Percentiles rank a stretch among this genome's conserved stretches.
Evolutionary conservation across 1,139 yeast genomes (phyloP).

Genomic region (Hyphopichia khmerensis): DNA sequence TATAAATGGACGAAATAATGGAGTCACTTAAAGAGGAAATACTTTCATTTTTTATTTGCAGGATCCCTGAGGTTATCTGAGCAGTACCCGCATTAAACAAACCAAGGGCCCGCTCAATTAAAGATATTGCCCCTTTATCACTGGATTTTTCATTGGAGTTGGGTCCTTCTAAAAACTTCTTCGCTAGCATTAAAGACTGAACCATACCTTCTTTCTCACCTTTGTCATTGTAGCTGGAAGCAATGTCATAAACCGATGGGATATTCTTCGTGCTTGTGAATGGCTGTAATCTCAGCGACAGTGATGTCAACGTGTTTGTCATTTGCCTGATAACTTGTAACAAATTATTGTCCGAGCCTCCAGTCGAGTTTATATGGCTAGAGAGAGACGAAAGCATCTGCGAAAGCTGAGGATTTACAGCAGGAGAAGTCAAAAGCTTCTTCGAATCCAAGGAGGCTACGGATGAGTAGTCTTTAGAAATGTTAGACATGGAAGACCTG

Average conservation of each 20-base stretch:
- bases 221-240: slow-evolving; percentile 23
- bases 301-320: slow-evolving; percentile 37
- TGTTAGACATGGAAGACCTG: slow-evolving; percentile 36
- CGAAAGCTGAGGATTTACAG: slow-evolving; percentile 29
- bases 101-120: slow-evolving; percentile 27
- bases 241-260: slow-evolving; percentile 20
- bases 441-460: slow-evolving; percentile 22
- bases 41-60: slow-evolving; percentile 14
- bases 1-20: slow-evolving; percentile 29
- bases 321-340: slow-evolving; percentile 38
- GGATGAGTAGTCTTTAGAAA: slow-evolving; percentile 28
- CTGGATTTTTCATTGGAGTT: slow-evolving; percentile 11
- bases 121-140: slow-evolving; percentile 18
- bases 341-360: slow-evolving; percentile 29
- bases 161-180: slow-evolving; percentile 25
- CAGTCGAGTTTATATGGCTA: slow-evolving; percentile 14
- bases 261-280: slow-evolving; percentile 6
- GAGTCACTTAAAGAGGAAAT: slow-evolving; percentile 31
- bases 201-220: slow-evolving; percentile 27
- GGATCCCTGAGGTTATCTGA: not conserved
- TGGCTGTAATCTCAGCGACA: slow-evolving; percentile 12
- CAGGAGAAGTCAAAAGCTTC: slow-evolving; percentile 9
- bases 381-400: slow-evolving; percentile 27
- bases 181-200: slow-evolving; percentile 40
- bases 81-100: slow-evolving; percentile 13